Base-by-base conservation (phyloP, 345 rosid genomes). In the Citrus hindsii region DNA sequence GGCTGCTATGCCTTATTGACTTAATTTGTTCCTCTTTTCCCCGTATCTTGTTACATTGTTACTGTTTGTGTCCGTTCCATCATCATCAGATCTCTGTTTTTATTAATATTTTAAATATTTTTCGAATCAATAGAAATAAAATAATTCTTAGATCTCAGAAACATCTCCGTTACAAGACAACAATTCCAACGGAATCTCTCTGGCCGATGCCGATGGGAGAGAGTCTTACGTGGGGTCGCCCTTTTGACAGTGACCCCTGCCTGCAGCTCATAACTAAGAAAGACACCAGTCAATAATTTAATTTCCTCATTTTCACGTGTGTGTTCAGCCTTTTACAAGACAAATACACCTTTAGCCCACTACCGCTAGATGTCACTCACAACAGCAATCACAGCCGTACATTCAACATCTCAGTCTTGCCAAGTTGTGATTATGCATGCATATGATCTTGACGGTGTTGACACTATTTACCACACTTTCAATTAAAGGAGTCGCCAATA, bases 181-280 rank as follows among this genome's bases (percentile, higher is more conserved):
- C 55, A 30, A 67, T 74, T 74, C 82, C 74, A 8, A 30, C 2
- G 51, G 77, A 67, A 35, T 79, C 82, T 79, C 62, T 40, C 9
- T 0, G 16, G 7, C 21, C 61, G 12, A 73, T 21, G 19, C 21
- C 51, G 12, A 73, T 13, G 46, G 32, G 7, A 16, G 46, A 55
- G 6, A 6, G 24, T 28, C 16, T 46, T 28, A 1, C 9, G 67
- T 59, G 67, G 77, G 69, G 19, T n/a, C 25, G 8, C n/a, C 25
- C 16, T 8, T 5, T 3, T 64, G 40, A 64, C n/a, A 32, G 35
- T 18, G 68, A 32, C 19, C 32, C 66, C 7, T 1, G 1, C 24
- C 5, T 4, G 35, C 16, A 13, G 18, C 18, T 46, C 51, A 46
- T 10, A 28, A 25, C 3, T 25, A 2, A 5, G 19, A 30, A 18